A percentile compares a stretch with the other conserved stretches of the same genome.
Evolutionary conservation across 1,284 basidiomycete species (phyloP).

Genomic region (Fomitiporia mediterranea): DNA sequence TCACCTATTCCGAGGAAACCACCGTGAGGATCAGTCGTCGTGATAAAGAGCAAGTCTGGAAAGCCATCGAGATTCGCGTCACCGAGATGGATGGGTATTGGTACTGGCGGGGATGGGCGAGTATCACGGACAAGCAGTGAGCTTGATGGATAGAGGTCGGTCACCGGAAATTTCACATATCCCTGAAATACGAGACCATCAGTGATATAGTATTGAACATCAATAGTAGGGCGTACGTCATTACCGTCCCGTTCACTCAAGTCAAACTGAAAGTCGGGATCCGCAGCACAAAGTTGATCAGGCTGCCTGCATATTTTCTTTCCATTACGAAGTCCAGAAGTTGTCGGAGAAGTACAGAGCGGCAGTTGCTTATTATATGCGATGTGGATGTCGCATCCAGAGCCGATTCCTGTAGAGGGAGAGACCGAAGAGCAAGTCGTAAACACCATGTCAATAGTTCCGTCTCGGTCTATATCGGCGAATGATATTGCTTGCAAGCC

Average conservation of each 20-base stretch:
- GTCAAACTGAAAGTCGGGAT: constrained; percentile 78
- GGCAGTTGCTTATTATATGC: constrained; percentile 92
- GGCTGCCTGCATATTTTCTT: constrained; percentile 67
- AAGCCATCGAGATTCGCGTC: constrained; percentile 95
- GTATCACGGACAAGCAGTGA: constrained; percentile 66
- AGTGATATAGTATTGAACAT: constrained; percentile 6
- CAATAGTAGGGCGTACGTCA: constrained; percentile 43
- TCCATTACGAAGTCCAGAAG: constrained; percentile 45
- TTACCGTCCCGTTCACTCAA: constrained; percentile 49
- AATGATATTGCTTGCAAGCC: constrained; percentile 83
- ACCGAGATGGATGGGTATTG: constrained; percentile 78
- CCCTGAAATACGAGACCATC: constrained; percentile 39
- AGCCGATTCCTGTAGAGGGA: constrained; percentile 60
- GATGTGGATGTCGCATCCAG: constrained; percentile 81
- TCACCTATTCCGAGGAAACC: constrained; percentile 27
- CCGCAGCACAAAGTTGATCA: constrained; percentile 77
- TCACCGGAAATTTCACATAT: constrained; percentile 64
- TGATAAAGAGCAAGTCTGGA: constrained; percentile 83
- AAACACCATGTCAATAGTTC: constrained; percentile 94
- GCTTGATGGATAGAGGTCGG: constrained; percentile 50
- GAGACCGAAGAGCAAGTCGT: constrained; percentile 77
- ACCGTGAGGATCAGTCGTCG: constrained; percentile 37
- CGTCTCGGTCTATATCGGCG: constrained; percentile 93
- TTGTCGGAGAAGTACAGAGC: constrained; percentile 60
- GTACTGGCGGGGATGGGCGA: constrained; percentile 57